phyloP scores from a whole-genome alignment of 2,329 filamentous ascomycete species.

The Aspergillus sp. region DNA sequence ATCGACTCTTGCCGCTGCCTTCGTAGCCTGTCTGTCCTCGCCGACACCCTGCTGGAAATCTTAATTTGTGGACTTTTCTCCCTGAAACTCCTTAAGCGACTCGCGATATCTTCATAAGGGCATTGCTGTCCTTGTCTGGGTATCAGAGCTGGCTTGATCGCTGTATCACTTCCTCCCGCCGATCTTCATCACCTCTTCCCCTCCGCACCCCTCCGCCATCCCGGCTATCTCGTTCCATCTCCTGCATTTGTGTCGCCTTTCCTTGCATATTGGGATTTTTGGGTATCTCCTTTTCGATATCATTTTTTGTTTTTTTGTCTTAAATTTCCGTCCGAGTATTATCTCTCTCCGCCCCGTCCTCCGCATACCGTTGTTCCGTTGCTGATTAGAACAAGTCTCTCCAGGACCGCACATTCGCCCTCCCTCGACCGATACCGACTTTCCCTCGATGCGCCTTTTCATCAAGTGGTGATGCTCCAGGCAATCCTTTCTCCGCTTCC shows the following conservation, averaged over 20 bases:
- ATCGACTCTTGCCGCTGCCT: constrained; percentile 30
- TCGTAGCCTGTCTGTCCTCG: constrained; percentile 19
- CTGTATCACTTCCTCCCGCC: constrained; percentile 6
- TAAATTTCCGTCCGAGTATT: neutral
- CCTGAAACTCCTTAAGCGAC: neutral
- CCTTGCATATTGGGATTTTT: constrained; percentile 13
- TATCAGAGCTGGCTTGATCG: neutral
- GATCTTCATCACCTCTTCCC: constrained; percentile 4
- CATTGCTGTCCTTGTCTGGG: constrained; percentile 1
- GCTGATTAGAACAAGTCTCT: neutral
- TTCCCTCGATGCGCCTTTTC: constrained; percentile 3
- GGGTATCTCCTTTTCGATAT: constrained; percentile 4
- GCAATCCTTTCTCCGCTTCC: constrained; percentile 1
- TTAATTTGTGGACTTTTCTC: constrained; percentile 9
- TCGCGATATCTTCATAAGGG: constrained; percentile 4
- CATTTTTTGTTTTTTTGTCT: constrained; percentile 7
- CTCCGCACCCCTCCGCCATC: constrained; percentile 9
- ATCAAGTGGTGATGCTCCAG: constrained; percentile 12
- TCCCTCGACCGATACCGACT: neutral
- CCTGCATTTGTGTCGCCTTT: constrained; percentile 17
- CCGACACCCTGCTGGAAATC: constrained; percentile 3
- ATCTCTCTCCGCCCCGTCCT: neutral
- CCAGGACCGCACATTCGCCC: neutral
- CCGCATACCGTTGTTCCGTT: constrained; percentile 5
- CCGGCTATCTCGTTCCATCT: constrained; percentile 10